A percentile compares a stretch with the other conserved stretches of the same genome.
phyloP scores from a whole-genome alignment of 116 monocot genomes.

The Dioscorea cayenensis region DNA sequence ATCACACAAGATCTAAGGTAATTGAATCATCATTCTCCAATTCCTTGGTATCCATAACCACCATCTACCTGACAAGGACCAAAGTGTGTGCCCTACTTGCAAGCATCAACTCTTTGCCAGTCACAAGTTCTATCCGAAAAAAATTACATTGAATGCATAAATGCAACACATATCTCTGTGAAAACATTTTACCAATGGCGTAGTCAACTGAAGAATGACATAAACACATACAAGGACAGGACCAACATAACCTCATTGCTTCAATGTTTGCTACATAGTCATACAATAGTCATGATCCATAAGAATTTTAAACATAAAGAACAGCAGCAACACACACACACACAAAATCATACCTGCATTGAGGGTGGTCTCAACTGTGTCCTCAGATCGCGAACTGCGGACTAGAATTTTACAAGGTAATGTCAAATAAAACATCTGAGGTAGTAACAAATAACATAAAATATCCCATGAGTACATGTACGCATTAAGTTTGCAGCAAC shows the following conservation, averaged over 20 bases:
- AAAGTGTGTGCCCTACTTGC: no score
- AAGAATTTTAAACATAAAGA: neutral
- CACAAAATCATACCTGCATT: constrained; percentile 48
- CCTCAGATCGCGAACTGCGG: constrained; percentile 89
- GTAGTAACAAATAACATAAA: neutral
- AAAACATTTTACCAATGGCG: no score
- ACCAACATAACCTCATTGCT: neutral
- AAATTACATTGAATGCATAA: no score
- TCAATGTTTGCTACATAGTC: neutral
- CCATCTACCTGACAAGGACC: no score
- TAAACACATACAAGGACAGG: neutral
- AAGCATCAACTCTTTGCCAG: no score
- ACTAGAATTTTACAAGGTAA: constrained; percentile 25
- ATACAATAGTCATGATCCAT: neutral
- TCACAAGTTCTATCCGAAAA: no score
- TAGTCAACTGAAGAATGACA: neutral
- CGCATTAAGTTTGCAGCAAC: no score
- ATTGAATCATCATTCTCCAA: no score
- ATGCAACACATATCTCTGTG: no score
- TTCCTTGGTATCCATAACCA: no score
- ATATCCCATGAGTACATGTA: neutral
- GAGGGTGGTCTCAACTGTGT: constrained; percentile 86
- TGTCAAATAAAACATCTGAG: neutral
- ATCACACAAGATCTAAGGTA: no score
- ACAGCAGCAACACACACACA: neutral